phyloP scores from a whole-genome alignment of 2,329 filamentous ascomycete genomes.

The Diaporthe australafricana region DNA sequence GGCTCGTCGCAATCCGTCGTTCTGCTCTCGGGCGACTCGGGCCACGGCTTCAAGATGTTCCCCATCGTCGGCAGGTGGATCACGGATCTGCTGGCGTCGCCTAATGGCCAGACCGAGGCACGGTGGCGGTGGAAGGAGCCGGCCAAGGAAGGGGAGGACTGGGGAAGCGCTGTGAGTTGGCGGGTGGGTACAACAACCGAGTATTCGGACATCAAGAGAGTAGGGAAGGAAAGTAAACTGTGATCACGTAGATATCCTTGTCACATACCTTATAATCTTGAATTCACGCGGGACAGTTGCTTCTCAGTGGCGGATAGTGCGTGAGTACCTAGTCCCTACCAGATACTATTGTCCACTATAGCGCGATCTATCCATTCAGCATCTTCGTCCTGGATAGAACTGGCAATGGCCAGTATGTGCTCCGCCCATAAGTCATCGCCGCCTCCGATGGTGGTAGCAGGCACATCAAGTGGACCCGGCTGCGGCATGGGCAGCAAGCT shows the following conservation, averaged over 20 bases:
- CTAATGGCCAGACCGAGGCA: slow-evolving; percentile 52
- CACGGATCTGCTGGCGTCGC: slow-evolving; percentile 56
- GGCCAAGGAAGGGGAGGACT: slow-evolving; percentile 34
- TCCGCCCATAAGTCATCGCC: slow-evolving; percentile 20
- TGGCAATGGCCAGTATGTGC: slow-evolving; percentile 21
- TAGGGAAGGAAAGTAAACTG: slow-evolving; percentile 13
- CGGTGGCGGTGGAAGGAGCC: slow-evolving; percentile 65
- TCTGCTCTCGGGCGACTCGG: slow-evolving; percentile 66
- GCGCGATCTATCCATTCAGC: slow-evolving; percentile 19
- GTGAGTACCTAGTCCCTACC: background rate
- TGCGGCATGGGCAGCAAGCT: background rate
- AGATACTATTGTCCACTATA: slow-evolving; percentile 25
- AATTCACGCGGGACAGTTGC: background rate
- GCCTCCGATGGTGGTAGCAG: background rate
- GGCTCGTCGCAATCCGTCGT: slow-evolving; percentile 60
- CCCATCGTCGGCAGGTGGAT: slow-evolving; percentile 69
- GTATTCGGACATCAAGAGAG: slow-evolving; percentile 17
- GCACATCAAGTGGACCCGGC: background rate
- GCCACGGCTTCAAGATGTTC: slow-evolving; percentile 73
- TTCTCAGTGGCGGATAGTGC: background rate
- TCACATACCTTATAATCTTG: background rate
- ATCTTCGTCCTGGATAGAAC: slow-evolving; percentile 27
- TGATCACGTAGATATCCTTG: background rate
- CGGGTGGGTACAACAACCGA: slow-evolving; percentile 44
- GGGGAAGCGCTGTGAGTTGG: slow-evolving; percentile 49